Evolutionary conservation across 1,284 basidiomycete species (phyloP), one percentile per base, ranked within the genome.

Genomic region (Kalmanozyma brasiliensis): DNA sequence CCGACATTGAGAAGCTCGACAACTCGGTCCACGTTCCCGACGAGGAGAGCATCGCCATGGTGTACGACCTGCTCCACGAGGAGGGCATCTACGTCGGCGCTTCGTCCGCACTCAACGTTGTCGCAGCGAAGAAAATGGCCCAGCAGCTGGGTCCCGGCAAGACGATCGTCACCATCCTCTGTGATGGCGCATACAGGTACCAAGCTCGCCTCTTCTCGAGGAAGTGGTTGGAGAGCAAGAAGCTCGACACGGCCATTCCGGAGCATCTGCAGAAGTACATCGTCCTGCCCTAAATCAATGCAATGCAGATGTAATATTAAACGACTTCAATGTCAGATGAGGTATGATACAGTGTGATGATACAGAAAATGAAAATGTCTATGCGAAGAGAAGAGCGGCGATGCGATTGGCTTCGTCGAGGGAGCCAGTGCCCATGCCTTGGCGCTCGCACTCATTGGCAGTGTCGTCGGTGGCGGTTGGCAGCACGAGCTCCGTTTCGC

Each of bases 1-100:
- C 90, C 0, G 91, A 98, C 81, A 86, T 98, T 37, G 35, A 70
- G 29, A 85, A 92, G 43, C 70, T 98, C 33, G 87, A 90, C 52
- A 92, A 93, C 23, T 91, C 93, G 14, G 85, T 98, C 70, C 89
- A 88, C 74, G 90, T 98, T 41, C 86, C 93, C 6, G 96, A 99
- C 81, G 88, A 89, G 77, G 91, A 95, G 81, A 90, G 91, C 22
- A 93, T 99, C 78, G 86, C 86, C 37, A 98, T 97, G 93, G 85
- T 99, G 42, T 99, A 97, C 83, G 89, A 93, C 52, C 85, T 98
- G 33, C 85, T 98, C 37, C 91, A 97, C 82, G 88, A 90, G 41
- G 96, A 98, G 82, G 96, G 96, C 1, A 81, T 99, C 33, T 98
- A 98, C 84, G 85, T 99, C 45, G 96, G 96, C n/a, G 94, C 94